A percentile compares a stretch with the other conserved stretches of the same genome.
Evolutionary conservation across 768 basidiomycete species (phyloP).

Genomic region (Auricularia cornea): DNA sequence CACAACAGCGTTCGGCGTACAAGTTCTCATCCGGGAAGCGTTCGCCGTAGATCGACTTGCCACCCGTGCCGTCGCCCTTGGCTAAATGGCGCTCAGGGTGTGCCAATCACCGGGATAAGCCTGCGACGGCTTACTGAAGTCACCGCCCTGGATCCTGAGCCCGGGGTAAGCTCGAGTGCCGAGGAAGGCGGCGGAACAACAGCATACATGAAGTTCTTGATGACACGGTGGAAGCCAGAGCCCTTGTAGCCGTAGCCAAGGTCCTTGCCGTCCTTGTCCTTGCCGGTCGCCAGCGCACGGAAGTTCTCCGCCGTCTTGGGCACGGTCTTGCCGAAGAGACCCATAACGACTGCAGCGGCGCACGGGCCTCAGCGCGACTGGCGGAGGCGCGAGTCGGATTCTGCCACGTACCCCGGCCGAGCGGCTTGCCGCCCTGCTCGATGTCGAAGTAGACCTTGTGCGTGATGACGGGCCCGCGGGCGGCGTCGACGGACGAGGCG

Average conservation of each 20-base stretch:
- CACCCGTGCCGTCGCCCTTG: constrained; percentile 80
- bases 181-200: background rate
- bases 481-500: constrained; percentile 64
- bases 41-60: constrained; percentile 91
- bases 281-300: constrained; percentile 82
- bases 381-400: background rate
- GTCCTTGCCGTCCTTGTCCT: constrained; percentile 65
- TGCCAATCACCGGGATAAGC: too few relatives aligned
- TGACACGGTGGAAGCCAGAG: constrained; percentile 93
- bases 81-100: constrained; percentile 34
- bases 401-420: constrained; percentile 64
- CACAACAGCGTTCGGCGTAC: constrained; percentile 32
- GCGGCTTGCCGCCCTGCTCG: constrained; percentile 76
- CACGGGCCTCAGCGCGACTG: constrained; percentile 4
- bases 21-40: constrained; percentile 95
- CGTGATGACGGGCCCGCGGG: constrained; percentile 84
- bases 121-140: constrained; percentile 69
- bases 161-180: background rate
- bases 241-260: constrained; percentile 91
- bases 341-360: constrained; percentile 56
- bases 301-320: constrained; percentile 98
- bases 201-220: constrained; percentile 80
- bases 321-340: constrained; percentile 89
- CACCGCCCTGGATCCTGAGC: constrained; percentile 90
- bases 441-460: constrained; percentile 94